Evolutionary conservation across 768 basidiomycete species (phyloP).

Genomic region (Rhodocollybia butyracea): DNA sequence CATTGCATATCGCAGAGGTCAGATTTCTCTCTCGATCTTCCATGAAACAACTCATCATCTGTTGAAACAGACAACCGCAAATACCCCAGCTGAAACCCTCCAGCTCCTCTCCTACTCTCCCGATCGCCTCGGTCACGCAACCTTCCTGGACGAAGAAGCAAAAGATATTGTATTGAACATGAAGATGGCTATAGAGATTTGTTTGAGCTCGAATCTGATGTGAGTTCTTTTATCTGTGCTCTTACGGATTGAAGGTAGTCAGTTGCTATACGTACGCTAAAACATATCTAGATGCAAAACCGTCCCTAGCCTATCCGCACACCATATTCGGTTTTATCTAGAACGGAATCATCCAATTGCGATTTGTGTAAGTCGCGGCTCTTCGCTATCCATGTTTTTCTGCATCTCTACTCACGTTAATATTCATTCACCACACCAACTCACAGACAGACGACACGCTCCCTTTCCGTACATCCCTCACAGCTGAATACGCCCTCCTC

Average conservation of each 20-base stretch:
- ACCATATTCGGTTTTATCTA: conserved; percentile 72
- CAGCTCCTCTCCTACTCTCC: conserved; percentile 60
- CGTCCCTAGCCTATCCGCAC: conserved; percentile 57
- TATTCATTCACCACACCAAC: neutral
- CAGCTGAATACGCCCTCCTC: conserved; percentile 78
- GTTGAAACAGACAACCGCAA: conserved; percentile 37
- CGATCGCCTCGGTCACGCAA: conserved; percentile 75
- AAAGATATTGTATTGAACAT: conserved; percentile 47
- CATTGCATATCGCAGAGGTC: conserved; percentile 83
- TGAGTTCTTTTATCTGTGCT: too few species aligned
- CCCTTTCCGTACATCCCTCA: conserved; percentile 69
- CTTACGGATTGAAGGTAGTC: too few species aligned
- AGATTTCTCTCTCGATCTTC: neutral
- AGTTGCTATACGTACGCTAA: neutral
- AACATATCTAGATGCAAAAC: conserved; percentile 63
- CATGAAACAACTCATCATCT: neutral
- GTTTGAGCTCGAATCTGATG: conserved; percentile 77
- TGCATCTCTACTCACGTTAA: neutral
- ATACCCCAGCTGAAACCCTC: conserved; percentile 55
- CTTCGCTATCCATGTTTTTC: neutral
- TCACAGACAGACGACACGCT: conserved; percentile 81
- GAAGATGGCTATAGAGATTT: conserved; percentile 71
- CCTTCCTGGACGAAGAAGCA: conserved; percentile 65
- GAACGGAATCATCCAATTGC: conserved; percentile 61
- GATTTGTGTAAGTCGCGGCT: conserved; percentile 69